phyloP scores from a whole-genome alignment of 306 rosid genomes.

The cucumber (Cucumis sativus) region DNA sequence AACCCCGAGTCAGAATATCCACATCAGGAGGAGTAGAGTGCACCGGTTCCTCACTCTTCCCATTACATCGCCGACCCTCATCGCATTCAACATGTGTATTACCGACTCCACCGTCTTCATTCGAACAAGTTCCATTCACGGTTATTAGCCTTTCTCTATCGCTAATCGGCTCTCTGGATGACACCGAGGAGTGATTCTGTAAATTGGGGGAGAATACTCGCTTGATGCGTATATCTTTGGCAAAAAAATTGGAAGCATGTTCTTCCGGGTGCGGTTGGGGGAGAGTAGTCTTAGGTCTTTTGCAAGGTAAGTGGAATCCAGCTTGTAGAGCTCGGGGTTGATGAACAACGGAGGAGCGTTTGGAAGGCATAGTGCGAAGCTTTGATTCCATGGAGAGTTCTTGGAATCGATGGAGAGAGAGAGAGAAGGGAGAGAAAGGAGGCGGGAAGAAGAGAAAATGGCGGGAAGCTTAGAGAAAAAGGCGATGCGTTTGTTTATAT shows the following conservation, averaged over 20 bases:
- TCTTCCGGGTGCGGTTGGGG: neutral
- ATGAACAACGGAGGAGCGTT: neutral
- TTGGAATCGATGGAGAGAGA: neutral
- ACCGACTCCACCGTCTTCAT: neutral
- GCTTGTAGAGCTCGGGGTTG: constrained; percentile 2
- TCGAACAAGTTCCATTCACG: neutral
- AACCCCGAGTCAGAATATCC: constrained; percentile 1
- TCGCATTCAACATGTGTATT: neutral
- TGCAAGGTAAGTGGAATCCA: neutral
- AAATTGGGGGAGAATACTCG: constrained; percentile 47
- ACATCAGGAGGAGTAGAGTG: constrained; percentile 29
- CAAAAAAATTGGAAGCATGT: neutral
- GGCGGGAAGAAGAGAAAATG: neutral
- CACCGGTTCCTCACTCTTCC: neutral
- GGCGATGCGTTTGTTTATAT: neutral
- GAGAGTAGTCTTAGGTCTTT: neutral
- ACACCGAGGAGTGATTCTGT: neutral
- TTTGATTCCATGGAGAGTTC: constrained; percentile 27
- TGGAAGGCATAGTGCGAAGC: constrained; percentile 16
- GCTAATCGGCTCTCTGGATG: neutral
- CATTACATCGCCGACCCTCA: neutral
- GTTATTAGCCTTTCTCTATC: neutral
- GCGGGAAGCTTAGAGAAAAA: neutral
- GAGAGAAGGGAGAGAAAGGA: neutral
- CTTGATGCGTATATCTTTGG: constrained; percentile 59